phyloP scores from a whole-genome alignment of 83 land plant genomes.

The Picea mariana region DNA sequence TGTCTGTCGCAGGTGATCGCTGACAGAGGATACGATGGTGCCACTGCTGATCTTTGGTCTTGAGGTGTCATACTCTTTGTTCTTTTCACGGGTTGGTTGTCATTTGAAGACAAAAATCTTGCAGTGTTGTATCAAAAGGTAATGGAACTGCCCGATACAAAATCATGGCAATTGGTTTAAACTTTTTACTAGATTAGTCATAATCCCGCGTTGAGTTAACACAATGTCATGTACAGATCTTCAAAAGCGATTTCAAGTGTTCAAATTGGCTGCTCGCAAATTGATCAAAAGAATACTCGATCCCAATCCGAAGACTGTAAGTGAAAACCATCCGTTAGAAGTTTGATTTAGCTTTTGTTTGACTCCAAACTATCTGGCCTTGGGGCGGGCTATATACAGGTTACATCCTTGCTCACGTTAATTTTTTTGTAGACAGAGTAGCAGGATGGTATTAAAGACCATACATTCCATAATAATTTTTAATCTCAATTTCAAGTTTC shows the following conservation, averaged over 20 bases:
- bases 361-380: neutral
- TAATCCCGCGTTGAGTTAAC: neutral
- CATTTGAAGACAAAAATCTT: slow-evolving; percentile 73
- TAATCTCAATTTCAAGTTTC: too few species aligned
- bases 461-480: too few species aligned
- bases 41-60: slow-evolving; percentile 68
- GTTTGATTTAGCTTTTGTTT: too few species aligned
- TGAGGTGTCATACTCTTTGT: slow-evolving; percentile 73
- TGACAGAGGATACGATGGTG: slow-evolving; percentile 72
- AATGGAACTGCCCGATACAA: neutral
- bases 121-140: slow-evolving; percentile 76
- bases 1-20: slow-evolving; percentile 34
- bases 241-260: slow-evolving; percentile 53
- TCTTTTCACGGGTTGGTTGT: slow-evolving; percentile 56
- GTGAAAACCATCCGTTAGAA: too few species aligned
- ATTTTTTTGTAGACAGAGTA: too few species aligned
- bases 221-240: slow-evolving; percentile 32
- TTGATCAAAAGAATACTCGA: slow-evolving; percentile 63
- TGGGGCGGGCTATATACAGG: too few species aligned
- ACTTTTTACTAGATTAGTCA: too few species aligned
- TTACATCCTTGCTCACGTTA: too few species aligned
- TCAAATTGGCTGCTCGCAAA: slow-evolving; percentile 65
- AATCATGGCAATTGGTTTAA: too few species aligned
- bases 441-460: too few species aligned
- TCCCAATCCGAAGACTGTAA: slow-evolving; percentile 45